Evolutionary conservation across 108 stramenopile species (phyloP), one percentile per base, ranked within the genome.

Genomic region (Cyclotella distinguenda): DNA sequence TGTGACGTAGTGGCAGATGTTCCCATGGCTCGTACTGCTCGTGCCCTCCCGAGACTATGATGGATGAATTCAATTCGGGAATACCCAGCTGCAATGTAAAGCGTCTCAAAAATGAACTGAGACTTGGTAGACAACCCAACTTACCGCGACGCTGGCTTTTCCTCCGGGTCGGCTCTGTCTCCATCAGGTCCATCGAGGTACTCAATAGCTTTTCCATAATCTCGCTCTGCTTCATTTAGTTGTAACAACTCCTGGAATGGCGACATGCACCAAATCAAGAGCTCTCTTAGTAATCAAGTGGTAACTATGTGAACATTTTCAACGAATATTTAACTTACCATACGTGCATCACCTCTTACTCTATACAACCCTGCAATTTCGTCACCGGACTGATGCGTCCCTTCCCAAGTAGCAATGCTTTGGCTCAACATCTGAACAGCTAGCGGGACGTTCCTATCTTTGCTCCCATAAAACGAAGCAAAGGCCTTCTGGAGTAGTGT

Each of bases 301-400:
- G 10, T 10, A 26, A 22, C 9, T 10, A 27, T n/a, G n/a, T n/a
- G n/a, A n/a, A n/a, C n/a, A n/a, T n/a, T 28, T 12, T 2, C 46
- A 50, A 16, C 48, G 19, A 28, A 35, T 19, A 32, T 6, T 1
- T 10, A 43, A 55, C 66, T 54, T 19, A 73, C 66, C 82, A 82
- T 87, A 44, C 81, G 70, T 57, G 83, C 84, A 74, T 91, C 87
- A 8, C 84, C 90, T n/a, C 90, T 74, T 4, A 91, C 87, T 16
- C 90, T 70, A 55, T 86, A 88, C 42, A 91, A 71, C 0, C 61
- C 84, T 10, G 90, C 90, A 35, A 61, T 72, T 70, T 91, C 90
- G 57, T 91, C 90, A 4, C 72, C 72, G 21, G 54, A 22, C 35
- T 82, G 63, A 16, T 78, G 56, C 55, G 86, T 84, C 13, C 58